phyloP scores from a whole-genome alignment of 306 rosid species.

The Castanea sativa region DNA sequence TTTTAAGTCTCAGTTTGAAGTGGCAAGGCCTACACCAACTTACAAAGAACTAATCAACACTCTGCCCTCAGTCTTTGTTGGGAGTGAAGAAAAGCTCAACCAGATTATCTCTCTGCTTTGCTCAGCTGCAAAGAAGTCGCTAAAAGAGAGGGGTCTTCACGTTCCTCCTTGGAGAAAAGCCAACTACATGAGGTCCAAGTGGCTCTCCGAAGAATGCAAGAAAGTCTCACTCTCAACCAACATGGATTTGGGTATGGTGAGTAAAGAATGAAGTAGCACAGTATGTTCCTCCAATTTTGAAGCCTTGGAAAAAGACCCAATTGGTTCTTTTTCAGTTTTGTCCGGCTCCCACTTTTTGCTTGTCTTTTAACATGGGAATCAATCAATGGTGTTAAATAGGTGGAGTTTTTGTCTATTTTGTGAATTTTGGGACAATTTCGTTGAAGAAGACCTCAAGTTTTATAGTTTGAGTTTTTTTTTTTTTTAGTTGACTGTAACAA shows the following conservation, averaged over 20 bases:
- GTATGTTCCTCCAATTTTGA: not conserved
- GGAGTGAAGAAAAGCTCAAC: slow-evolving; percentile 40
- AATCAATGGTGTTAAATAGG: not conserved
- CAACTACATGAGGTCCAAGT: slow-evolving; percentile 49
- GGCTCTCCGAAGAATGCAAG: slow-evolving; percentile 42
- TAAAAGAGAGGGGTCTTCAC: slow-evolving; percentile 38
- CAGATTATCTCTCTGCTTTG: slow-evolving; percentile 37
- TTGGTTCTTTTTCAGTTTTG: no score
- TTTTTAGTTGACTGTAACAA: not conserved
- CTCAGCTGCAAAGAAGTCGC: slow-evolving; percentile 46
- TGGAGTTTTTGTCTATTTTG: not conserved
- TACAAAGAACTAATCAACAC: slow-evolving; percentile 35
- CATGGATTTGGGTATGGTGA: slow-evolving; percentile 6
- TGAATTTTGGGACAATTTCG: slow-evolving; percentile 2
- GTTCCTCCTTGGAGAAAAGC: slow-evolving; percentile 61
- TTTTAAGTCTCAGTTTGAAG: slow-evolving; percentile 50
- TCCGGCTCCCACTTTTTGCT: no score
- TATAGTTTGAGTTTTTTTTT: not conserved
- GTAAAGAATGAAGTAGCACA: not conserved
- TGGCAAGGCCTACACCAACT: slow-evolving; percentile 40
- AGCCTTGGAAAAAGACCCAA: no score
- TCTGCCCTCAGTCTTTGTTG: slow-evolving; percentile 47
- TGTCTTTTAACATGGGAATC: not conserved
- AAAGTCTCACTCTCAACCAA: slow-evolving; percentile 22
- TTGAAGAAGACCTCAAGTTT: slow-evolving; percentile 12